These are phyloP conservation scores for Hypomyces perniciosus DNA, from an alignment of 2,329 filamentous ascomycete species.

Conservation along the genomic window DNA sequence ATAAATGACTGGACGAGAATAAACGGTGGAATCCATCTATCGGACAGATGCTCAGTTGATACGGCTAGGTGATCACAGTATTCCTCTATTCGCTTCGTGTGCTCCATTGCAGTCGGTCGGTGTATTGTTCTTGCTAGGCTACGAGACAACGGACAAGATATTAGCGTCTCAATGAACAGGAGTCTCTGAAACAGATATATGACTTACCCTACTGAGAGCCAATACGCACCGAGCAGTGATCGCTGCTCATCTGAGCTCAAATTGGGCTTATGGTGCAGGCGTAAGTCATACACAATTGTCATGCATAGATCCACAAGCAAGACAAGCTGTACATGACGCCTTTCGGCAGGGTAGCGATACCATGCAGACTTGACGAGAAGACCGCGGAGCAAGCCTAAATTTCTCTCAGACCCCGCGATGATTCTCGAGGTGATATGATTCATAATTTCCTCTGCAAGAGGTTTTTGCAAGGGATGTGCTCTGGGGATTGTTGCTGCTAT, in stretches of 20 bases:
- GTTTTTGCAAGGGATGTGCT: slow-evolving; percentile 5
- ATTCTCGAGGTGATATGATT: slow-evolving; percentile 10
- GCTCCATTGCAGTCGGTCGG: not conserved
- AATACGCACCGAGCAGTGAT: slow-evolving; percentile 10
- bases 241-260: slow-evolving; percentile 8
- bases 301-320: slow-evolving; percentile 3
- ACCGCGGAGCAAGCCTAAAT: slow-evolving; percentile 7
- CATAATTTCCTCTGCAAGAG: slow-evolving; percentile 9
- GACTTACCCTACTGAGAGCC: slow-evolving; percentile 3
- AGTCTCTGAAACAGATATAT: not conserved
- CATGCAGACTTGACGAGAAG: slow-evolving; percentile 10
- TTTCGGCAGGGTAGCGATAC: slow-evolving; percentile 11
- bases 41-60: slow-evolving; percentile 9
- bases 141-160: not conserved
- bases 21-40: slow-evolving; percentile 9
- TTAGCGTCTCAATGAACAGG: not conserved
- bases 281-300: slow-evolving; percentile 9
- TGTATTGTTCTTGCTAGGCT: not conserved
- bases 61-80: slow-evolving; percentile 4
- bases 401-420: slow-evolving; percentile 10
- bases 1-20: slow-evolving; percentile 4
- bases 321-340: slow-evolving; percentile 9
- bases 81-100: slow-evolving; percentile 4
- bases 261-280: not conserved
- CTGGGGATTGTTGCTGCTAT: slow-evolving; percentile 3